phyloP scores from a whole-genome alignment of 495 filamentous ascomycete genomes.

The Hypoxylon rickii region DNA sequence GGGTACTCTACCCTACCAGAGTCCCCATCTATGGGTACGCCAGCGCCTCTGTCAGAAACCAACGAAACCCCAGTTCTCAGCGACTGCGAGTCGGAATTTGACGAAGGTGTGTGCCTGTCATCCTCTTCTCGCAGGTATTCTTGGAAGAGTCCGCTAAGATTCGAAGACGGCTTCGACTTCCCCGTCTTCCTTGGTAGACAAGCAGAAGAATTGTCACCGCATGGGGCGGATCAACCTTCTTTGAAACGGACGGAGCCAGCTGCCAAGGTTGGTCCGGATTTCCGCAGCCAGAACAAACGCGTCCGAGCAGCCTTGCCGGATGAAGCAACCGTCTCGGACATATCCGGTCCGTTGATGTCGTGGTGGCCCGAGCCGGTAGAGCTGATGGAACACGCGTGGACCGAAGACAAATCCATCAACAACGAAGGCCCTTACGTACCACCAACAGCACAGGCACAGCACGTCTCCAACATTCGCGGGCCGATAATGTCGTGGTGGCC shows the following conservation, averaged over 20 bases:
- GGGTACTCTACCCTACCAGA: slow-evolving; percentile 23
- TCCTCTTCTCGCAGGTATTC: slow-evolving; percentile 7
- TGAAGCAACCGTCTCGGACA: slow-evolving; percentile 15
- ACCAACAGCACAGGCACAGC: slow-evolving; percentile 6
- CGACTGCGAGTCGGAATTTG: slow-evolving; percentile 40
- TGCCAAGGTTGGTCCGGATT: neutral
- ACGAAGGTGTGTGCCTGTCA: slow-evolving; percentile 28
- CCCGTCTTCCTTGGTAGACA: slow-evolving; percentile 41
- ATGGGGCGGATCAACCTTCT: neutral
- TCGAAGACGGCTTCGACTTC: slow-evolving; percentile 33
- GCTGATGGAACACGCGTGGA: slow-evolving; percentile 34
- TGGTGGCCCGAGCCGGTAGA: slow-evolving; percentile 35
- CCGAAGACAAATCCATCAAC: slow-evolving; percentile 5
- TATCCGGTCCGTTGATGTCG: slow-evolving; percentile 34
- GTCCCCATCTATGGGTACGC: slow-evolving; percentile 13
- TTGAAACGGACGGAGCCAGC: neutral
- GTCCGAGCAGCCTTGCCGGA: slow-evolving; percentile 15
- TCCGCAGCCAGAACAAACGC: slow-evolving; percentile 8
- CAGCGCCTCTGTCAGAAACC: slow-evolving; percentile 25
- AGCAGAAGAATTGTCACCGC: slow-evolving; percentile 17
- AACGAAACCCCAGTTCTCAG: slow-evolving; percentile 35
- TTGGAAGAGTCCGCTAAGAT: slow-evolving; percentile 22
- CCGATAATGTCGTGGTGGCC: slow-evolving; percentile 41
- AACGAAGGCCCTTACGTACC: slow-evolving; percentile 3
- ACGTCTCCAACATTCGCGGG: slow-evolving; percentile 29